Conservation (phyloP, 2,329 filamentous ascomycete genomes). For the Fusarium sp. region DNA sequence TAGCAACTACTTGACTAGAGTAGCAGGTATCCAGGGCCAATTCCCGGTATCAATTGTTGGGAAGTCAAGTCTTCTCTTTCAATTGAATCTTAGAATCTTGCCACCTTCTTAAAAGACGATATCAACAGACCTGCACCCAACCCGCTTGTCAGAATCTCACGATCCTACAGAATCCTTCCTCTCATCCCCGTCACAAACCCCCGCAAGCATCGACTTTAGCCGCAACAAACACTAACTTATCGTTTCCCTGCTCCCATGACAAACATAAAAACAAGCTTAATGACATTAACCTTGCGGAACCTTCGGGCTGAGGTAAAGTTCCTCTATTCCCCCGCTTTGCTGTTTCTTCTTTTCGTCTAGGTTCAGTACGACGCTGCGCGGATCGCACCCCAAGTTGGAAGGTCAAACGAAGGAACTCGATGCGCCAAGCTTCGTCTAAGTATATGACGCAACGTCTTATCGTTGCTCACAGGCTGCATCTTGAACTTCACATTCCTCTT, state of each 20-base stretch:
- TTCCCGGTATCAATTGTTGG: no score
- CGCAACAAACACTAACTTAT: neutral
- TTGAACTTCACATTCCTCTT: constrained; percentile 33
- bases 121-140: neutral
- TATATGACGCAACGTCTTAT: constrained; percentile 37
- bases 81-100: no score
- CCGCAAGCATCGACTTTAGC: neutral
- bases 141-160: neutral
- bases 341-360: neutral
- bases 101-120: no score
- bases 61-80: no score
- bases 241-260: neutral
- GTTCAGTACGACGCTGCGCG: constrained; percentile 17
- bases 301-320: neutral
- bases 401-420: constrained; percentile 10
- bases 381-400: constrained; percentile 29
- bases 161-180: neutral
- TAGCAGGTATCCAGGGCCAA: no score
- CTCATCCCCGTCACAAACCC: neutral
- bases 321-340: constrained; percentile 12
- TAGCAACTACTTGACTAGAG: no score
- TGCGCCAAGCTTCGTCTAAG: constrained; percentile 20
- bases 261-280: constrained; percentile 33
- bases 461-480: constrained; percentile 3
- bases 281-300: constrained; percentile 9